These are phyloP conservation scores for Yarrowia bubula DNA, from an alignment of 805 yeast genomes.

Conservation along the genomic window DNA sequence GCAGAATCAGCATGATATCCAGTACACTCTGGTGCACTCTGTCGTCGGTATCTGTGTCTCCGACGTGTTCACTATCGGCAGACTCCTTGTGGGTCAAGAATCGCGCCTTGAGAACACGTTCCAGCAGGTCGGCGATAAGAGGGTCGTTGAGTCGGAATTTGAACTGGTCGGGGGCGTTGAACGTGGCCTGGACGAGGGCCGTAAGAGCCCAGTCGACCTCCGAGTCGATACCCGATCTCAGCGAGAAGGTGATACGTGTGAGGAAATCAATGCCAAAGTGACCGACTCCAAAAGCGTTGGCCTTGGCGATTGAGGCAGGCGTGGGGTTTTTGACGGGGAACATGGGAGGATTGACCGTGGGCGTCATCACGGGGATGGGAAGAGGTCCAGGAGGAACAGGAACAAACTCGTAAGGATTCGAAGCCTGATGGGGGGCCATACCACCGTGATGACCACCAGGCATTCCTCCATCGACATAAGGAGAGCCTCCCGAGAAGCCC, in stretches of 20 bases:
- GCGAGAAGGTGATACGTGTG: constrained; percentile 66
- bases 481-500: not conserved
- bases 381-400: constrained; percentile 29
- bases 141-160: constrained; percentile 46
- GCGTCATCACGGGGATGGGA: constrained; percentile 40
- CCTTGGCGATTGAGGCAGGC: constrained; percentile 29
- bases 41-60: constrained; percentile 31
- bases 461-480: constrained; percentile 3
- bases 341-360: constrained; percentile 37
- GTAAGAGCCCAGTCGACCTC: constrained; percentile 74
- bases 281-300: constrained; percentile 36
- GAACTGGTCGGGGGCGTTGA: constrained; percentile 51
- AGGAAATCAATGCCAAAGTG: constrained; percentile 62
- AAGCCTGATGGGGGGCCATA: not conserved
- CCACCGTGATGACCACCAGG: constrained; percentile 2
- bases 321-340: constrained; percentile 35
- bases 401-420: constrained; percentile 3
- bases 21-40: constrained; percentile 39
- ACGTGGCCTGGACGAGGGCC: constrained; percentile 48
- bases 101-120: constrained; percentile 42
- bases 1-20: constrained; percentile 62
- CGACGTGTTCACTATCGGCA: constrained; percentile 5
- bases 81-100: constrained; percentile 32
- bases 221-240: constrained; percentile 58
- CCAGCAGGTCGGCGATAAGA: constrained; percentile 44